Base-by-base conservation (phyloP, 2,329 filamentous ascomycete genomes). In the Aspergillus sp. region DNA sequence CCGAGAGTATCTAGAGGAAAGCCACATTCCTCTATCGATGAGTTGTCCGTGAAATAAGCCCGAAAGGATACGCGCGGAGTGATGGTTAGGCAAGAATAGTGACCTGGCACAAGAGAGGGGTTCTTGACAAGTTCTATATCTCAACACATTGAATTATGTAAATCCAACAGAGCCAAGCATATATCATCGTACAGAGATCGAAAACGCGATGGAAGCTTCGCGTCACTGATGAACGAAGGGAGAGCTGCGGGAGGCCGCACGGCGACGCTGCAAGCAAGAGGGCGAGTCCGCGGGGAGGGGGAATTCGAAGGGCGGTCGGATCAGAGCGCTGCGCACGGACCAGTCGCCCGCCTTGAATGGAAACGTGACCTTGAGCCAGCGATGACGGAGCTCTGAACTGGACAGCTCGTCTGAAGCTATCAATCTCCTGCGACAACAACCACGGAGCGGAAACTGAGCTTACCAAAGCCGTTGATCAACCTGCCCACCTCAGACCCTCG, bases 1-100 rank as follows among this genome's bases (percentile, higher is more conserved):
- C 67, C 67, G 63, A 68, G 60, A 59, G 50, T 65, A 64, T 64
- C 60, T 64, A 70, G 66, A 73, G 69, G 64, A 71, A 58, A 70
- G 68, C 74, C 70, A 71, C 76, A 79, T 79, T 77, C 77, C 77
- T 74, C 68, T 65, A 61, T 66, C 64, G 62, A 63, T 19, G 50
- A 38, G 54, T 25, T 17, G 19, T 41, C 22, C 30, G 47, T 22
- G 54, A 65, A 62, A 62, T 60, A 58, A 38, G 48, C 22, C 53
- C 38, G 55, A 41, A 59, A 58, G 43, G 34, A 13, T 38, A 41
- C 47, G 55, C 55, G 55, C 50, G 15, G 51, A 43, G 53, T 49
- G 48, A 43, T 56, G 22, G 53, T 46, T 58, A 48, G 52, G 38
- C 47, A 53, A 57, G 47, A 51, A 59, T 54, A 51, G 34, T 51